Percentiles rank a stretch among this genome's conserved stretches.
Evolutionary conservation across 2,329 filamentous ascomycete genomes (phyloP).

Genomic region (Hypomyces rosellus): DNA sequence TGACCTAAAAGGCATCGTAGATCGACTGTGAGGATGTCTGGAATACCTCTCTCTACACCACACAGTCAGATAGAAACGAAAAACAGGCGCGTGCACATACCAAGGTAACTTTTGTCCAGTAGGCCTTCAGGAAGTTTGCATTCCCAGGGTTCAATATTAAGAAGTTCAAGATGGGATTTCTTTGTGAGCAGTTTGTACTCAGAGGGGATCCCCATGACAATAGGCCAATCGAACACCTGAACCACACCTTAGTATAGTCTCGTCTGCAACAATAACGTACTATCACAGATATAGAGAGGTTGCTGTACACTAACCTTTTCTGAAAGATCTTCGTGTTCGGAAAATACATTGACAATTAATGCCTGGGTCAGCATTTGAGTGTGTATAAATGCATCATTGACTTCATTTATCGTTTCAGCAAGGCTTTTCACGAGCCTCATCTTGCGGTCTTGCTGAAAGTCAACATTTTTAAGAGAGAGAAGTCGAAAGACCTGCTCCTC

Average conservation of each 20-base stretch:
- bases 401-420: neutral
- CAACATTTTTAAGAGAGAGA: neutral
- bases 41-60: neutral
- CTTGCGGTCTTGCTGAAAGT: no score
- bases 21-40: neutral
- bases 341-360: neutral
- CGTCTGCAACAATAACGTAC: no score
- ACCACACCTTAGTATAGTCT: no score
- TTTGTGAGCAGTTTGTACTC: neutral
- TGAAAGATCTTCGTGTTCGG: neutral
- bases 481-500: neutral
- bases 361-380: neutral
- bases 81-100: neutral
- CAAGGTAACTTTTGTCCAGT: neutral
- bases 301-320: neutral
- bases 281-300: no score
- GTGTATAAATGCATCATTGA: slow-evolving; percentile 1
- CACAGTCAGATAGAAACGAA: no score
- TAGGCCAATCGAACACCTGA: no score
- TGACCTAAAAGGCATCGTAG: neutral
- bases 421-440: neutral
- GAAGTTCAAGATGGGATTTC: neutral
- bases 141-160: no score
- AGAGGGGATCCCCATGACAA: neutral
- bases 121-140: no score